Evolutionary conservation across 768 basidiomycete genomes (phyloP).

Genomic region (Lactarius vividus): DNA sequence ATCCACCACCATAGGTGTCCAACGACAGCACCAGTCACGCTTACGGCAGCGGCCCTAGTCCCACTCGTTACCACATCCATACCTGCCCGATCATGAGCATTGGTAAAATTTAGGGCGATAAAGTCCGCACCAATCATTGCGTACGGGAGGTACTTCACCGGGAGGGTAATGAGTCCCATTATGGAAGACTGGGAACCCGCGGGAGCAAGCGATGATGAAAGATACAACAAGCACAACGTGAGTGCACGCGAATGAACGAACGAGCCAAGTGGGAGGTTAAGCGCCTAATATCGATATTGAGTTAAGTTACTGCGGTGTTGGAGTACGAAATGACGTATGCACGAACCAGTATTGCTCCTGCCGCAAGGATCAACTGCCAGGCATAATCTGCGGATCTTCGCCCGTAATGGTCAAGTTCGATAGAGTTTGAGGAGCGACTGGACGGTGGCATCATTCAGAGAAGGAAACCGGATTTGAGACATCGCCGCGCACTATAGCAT

Average conservation of each 20-base stretch:
- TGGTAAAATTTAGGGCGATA: background rate
- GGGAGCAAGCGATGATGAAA: conserved; percentile 64
- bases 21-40: conserved; percentile 66
- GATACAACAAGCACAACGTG: conserved; percentile 63
- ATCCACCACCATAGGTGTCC: conserved; percentile 84
- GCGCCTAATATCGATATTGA: conserved; percentile 33
- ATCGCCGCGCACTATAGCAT: conserved; percentile 63
- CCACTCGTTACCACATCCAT: conserved; percentile 70
- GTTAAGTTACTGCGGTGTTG: background rate
- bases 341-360: conserved; percentile 54
- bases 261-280: conserved; percentile 61
- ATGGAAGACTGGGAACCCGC: conserved; percentile 67
- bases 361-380: conserved; percentile 64
- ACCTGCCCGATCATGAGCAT: conserved; percentile 9
- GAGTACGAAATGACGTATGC: background rate
- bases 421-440: conserved; percentile 62
- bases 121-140: conserved; percentile 49
- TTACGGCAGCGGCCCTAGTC: conserved; percentile 50
- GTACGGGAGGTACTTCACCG: conserved; percentile 71
- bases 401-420: conserved; percentile 61
- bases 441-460: conserved; percentile 3
- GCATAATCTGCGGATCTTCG: conserved; percentile 70
- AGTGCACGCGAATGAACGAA: conserved; percentile 62
- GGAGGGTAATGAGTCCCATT: conserved; percentile 76
- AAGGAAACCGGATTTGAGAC: background rate